Percentiles rank a stretch among this genome's conserved stretches.
phyloP scores from a whole-genome alignment of 2,329 filamentous ascomycete species.

The Exophiala spinifera region DNA sequence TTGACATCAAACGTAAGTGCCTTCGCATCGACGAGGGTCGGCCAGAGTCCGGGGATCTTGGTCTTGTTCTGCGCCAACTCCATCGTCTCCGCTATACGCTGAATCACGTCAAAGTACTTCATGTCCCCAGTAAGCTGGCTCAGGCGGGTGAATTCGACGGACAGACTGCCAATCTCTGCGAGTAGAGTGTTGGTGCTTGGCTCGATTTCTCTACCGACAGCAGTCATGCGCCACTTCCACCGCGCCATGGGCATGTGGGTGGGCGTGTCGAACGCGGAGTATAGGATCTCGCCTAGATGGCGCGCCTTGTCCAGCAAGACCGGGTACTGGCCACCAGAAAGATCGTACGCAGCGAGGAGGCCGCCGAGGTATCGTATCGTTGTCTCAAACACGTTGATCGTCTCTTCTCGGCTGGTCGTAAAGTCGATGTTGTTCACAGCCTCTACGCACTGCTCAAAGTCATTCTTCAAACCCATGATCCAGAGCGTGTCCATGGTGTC shows the following conservation, averaged over 20 bases:
- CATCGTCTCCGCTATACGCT: slow-evolving; percentile 37
- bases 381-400: slow-evolving; percentile 80
- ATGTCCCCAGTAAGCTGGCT: slow-evolving; percentile 39
- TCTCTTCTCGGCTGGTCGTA: slow-evolving; percentile 37
- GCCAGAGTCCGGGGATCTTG: slow-evolving; percentile 41
- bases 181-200: slow-evolving; percentile 52
- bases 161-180: slow-evolving; percentile 41
- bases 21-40: slow-evolving; percentile 34
- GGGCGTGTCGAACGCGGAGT: slow-evolving; percentile 42
- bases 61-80: slow-evolving; percentile 36
- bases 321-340: slow-evolving; percentile 48
- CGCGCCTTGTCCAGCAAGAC: slow-evolving; percentile 52
- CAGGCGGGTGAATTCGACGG: slow-evolving; percentile 42
- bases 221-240: slow-evolving; percentile 46
- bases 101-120: slow-evolving; percentile 40
- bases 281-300: slow-evolving; percentile 55
- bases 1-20: slow-evolving; percentile 31
- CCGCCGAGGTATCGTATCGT: slow-evolving; percentile 86
- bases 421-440: slow-evolving; percentile 58
- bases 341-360: slow-evolving; percentile 66
- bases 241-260: slow-evolving; percentile 32
- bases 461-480: slow-evolving; percentile 65
- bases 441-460: slow-evolving; percentile 63
- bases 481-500: slow-evolving; percentile 68
- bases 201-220: slow-evolving; percentile 58